Base-by-base conservation (phyloP, 129 eudicot species). In the Helichrysum umbraculigerum region DNA sequence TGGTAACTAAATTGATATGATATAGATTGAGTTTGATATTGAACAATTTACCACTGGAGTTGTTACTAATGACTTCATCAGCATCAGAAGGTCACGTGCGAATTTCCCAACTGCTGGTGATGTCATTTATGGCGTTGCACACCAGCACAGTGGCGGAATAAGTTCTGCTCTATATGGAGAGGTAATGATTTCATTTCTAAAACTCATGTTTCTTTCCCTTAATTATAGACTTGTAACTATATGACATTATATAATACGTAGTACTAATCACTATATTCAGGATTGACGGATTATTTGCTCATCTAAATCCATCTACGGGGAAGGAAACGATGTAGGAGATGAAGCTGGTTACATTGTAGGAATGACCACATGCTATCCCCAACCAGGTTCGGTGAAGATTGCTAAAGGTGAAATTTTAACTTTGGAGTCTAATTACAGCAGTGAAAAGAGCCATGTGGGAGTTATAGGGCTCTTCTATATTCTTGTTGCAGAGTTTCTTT, bases 341-440 rank as follows among this genome's bases (percentile, higher is more conserved):
- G 98, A 90, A 86, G 86, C 84, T 30, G 96, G 96, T 64, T 92
- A 86, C 68, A 78, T 92, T 79, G 94, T 90, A 17, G 98, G 98
- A 76, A 92, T 92, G 98, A 79, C 94, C 1, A 87, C 96, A 1
- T 90, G 98, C 80, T 92, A 89, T 71, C 98, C 96, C 65, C 62
- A 75, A 74, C 92, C 96, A 12, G 96, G 94, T 17, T 86, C 96
- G 28, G 71, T 86, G 58, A 74, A 83, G 83, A 88, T 92, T 39
- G 47, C 71, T 8, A 84, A 80, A 39, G 92, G 85, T 63, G 96
- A 88, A 83, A 79, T 33, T 1, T 68, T 90, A 22, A 75, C 86
- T 83, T 70, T 92, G 39, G 88, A 81, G 67, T 86, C 98, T 28
- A 79, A 78, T 4, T 92, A 90, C 78, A 92, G 85, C 82, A 83